phyloP scores from a whole-genome alignment of 2,329 filamentous ascomycete genomes.

The Ceratocystis lukuohia region DNA sequence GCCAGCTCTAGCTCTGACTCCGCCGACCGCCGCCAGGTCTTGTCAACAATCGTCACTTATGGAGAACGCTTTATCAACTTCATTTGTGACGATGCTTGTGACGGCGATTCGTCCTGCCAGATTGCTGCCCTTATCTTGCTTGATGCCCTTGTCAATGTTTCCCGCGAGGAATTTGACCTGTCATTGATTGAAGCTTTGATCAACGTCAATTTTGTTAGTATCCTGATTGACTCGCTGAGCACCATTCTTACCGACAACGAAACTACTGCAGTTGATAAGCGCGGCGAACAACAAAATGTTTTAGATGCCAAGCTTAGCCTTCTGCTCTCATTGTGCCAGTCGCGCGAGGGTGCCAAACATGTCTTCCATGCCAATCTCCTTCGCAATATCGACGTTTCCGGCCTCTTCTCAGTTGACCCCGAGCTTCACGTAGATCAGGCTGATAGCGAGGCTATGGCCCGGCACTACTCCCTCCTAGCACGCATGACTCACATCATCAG shows the following conservation, averaged over 20 bases:
- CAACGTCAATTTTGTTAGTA: conserved; percentile 77
- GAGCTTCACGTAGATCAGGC: conserved; percentile 67
- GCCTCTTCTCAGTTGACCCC: conserved; percentile 80
- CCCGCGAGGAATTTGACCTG: conserved; percentile 55
- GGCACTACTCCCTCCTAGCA: conserved; percentile 74
- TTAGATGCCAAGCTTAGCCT: conserved; percentile 65
- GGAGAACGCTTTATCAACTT: conserved; percentile 74
- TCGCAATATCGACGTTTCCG: conserved; percentile 62
- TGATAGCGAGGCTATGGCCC: conserved; percentile 56
- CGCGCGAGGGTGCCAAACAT: conserved; percentile 66
- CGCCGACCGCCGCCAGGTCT: conserved; percentile 43
- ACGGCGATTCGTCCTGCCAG: conserved; percentile 67
- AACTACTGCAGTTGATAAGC: conserved; percentile 27
- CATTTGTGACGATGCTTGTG: conserved; percentile 85
- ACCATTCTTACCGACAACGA: conserved; percentile 54
- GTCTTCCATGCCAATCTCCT: conserved; percentile 87
- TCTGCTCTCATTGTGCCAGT: conserved; percentile 72
- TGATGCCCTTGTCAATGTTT: conserved; percentile 60
- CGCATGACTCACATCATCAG: conserved; percentile 70
- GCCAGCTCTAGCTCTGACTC: conserved; percentile 32
- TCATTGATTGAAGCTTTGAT: conserved; percentile 68
- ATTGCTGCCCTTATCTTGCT: conserved; percentile 79
- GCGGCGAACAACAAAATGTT: conserved; percentile 36
- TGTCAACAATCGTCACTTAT: conserved; percentile 54
- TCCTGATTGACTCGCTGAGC: conserved; percentile 78